Percentiles rank a stretch among this genome's conserved stretches.
Evolutionary conservation across 148 eudicot species (phyloP).

Genomic region (Fagopyrum tataricum): DNA sequence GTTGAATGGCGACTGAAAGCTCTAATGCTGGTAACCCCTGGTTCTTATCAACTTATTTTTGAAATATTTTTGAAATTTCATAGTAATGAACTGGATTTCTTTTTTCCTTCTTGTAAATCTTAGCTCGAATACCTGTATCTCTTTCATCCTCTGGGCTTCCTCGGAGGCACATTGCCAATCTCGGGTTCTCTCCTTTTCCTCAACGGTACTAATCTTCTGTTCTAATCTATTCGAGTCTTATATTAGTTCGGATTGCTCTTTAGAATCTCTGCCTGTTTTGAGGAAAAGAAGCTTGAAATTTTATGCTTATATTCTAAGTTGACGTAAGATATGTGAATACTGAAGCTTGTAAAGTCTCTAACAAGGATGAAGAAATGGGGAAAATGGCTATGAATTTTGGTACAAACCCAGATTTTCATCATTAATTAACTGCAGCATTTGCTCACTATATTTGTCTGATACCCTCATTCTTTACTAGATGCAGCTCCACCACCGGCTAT

Average conservation of each 20-base stretch:
- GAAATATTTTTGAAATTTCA: background rate
- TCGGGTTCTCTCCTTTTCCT: background rate
- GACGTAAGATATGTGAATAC: too few relatives aligned
- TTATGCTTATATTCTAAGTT: background rate
- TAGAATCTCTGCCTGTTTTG: background rate
- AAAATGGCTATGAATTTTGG: background rate
- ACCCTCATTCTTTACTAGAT: background rate
- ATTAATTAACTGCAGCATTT: background rate
- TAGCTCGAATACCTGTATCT: slow-evolving; percentile 11
- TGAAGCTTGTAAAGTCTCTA: too few relatives aligned
- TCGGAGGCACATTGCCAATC: background rate
- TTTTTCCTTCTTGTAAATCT: background rate
- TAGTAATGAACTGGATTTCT: background rate
- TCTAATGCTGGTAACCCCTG: background rate
- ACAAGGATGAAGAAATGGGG: background rate
- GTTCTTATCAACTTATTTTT: background rate
- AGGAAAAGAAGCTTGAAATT: background rate
- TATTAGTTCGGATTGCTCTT: background rate
- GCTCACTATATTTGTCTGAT: background rate
- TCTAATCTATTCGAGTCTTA: background rate
- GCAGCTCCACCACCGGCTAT: slow-evolving; percentile 3
- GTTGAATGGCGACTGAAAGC: slow-evolving; percentile 6
- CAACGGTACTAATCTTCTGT: slow-evolving; percentile 3
- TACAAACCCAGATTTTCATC: background rate
- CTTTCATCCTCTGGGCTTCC: slow-evolving; percentile 10